Evolutionary conservation across 805 yeast species (phyloP).

Genomic region (Ogataea corticis): DNA sequence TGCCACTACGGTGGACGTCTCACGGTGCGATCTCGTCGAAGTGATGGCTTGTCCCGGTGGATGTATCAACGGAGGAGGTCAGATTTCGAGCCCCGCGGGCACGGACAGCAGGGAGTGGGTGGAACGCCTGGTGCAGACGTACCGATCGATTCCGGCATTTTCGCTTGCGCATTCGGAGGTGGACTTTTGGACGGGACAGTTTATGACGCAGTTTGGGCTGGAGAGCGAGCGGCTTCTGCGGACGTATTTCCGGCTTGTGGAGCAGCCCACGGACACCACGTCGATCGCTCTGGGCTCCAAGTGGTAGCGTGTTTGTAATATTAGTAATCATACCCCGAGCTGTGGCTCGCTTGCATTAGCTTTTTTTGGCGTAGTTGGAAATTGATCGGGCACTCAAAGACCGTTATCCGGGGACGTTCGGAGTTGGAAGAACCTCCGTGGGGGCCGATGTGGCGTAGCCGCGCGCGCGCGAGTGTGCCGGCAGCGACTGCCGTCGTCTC

Average conservation of each 20-base stretch:
- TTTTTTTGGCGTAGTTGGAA: not conserved
- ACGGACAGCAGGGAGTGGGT: constrained; percentile 45
- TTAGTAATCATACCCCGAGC: not conserved
- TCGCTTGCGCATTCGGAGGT: constrained; percentile 3
- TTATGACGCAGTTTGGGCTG: constrained; percentile 32
- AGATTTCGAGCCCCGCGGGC: constrained; percentile 53
- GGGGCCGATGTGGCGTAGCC: constrained; percentile 2
- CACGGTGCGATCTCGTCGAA: constrained; percentile 78
- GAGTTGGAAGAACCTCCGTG: not conserved
- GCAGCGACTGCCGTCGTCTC: too few species aligned
- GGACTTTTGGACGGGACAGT: constrained; percentile 37
- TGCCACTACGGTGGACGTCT: constrained; percentile 57
- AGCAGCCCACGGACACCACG: constrained; percentile 49
- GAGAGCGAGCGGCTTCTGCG: constrained; percentile 40
- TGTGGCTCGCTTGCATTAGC: not conserved
- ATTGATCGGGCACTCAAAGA: not conserved
- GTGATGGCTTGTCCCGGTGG: constrained; percentile 99
- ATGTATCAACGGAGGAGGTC: constrained; percentile 97
- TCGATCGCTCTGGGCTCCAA: constrained; percentile 53
- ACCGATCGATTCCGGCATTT: constrained; percentile 35
- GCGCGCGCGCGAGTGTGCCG: too few species aligned
- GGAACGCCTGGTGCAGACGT: constrained; percentile 35
- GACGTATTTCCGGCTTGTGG: constrained; percentile 52
- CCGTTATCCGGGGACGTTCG: not conserved
- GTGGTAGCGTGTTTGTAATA: constrained; percentile 40